Conservation (phyloP, 2,329 filamentous ascomycete species). For the Alternaria gansuensis region DNA sequence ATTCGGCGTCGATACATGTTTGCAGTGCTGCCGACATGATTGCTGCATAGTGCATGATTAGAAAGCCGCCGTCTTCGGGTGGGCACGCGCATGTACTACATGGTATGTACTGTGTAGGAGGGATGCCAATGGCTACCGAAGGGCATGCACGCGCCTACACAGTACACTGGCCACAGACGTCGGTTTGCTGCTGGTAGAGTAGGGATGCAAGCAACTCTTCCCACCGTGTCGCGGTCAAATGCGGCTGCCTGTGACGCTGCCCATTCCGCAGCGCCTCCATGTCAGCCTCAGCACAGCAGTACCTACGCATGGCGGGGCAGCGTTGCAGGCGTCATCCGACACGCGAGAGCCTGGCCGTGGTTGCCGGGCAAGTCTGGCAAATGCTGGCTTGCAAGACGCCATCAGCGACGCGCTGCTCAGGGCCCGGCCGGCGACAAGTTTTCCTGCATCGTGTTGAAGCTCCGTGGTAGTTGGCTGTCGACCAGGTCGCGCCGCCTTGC, state of each 20-base stretch:
- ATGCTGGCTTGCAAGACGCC: background rate
- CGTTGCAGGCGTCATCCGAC: conserved; percentile 21
- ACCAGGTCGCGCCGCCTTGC: background rate
- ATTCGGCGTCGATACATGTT: conserved; percentile 21
- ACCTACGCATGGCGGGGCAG: conserved; percentile 32
- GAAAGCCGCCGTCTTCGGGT: conserved; percentile 12
- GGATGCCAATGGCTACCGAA: background rate
- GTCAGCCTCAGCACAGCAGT: conserved; percentile 30
- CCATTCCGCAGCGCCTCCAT: conserved; percentile 23
- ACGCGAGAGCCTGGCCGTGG: conserved; percentile 17
- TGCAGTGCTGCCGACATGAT: conserved; percentile 18
- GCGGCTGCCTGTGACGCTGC: conserved; percentile 17
- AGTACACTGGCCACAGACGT: background rate
- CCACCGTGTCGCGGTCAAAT: conserved; percentile 25
- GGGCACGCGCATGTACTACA: conserved; percentile 6
- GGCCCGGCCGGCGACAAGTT: too few species aligned
- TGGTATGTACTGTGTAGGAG: background rate
- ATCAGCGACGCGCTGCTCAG: too few species aligned
- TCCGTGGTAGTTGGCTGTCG: too few species aligned
- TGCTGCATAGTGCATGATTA: conserved; percentile 23
- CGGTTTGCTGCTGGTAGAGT: background rate
- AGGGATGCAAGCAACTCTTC: conserved; percentile 10
- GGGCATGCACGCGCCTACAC: background rate
- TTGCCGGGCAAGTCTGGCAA: background rate
- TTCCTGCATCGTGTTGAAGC: background rate